Evolutionary conservation across 2,329 filamentous ascomycete species (phyloP).

Genomic region (Penicillium sp.): DNA sequence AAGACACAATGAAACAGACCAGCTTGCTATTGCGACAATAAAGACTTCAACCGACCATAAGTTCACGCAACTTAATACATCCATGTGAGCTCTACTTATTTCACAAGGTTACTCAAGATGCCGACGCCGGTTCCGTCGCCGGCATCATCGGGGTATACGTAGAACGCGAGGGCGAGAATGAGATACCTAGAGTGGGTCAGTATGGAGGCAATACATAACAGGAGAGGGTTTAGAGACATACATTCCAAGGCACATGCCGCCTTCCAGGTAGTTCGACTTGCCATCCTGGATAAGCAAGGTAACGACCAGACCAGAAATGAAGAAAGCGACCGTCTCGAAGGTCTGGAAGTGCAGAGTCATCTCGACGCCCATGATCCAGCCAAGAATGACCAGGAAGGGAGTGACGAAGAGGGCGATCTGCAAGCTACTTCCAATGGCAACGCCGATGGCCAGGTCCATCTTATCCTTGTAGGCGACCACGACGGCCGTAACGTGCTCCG

Average conservation of each 20-base stretch:
- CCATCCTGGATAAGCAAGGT: constrained; percentile 77
- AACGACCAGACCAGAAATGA: constrained; percentile 74
- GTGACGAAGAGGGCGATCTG: constrained; percentile 84
- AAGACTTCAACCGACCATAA: too few species aligned
- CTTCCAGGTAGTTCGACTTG: constrained; percentile 82
- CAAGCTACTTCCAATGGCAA: constrained; percentile 80
- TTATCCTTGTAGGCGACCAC: constrained; percentile 78
- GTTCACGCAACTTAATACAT: background rate
- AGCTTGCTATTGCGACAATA: constrained; percentile 7
- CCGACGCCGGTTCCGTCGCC: constrained; percentile 22
- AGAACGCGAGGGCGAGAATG: constrained; percentile 54
- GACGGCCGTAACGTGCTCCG: constrained; percentile 80
- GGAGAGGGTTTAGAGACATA: constrained; percentile 40
- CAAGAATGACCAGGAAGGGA: constrained; percentile 77
- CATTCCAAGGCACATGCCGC: constrained; percentile 69
- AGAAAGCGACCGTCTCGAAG: constrained; percentile 78
- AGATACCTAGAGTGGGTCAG: constrained; percentile 34
- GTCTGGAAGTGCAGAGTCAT: constrained; percentile 84
- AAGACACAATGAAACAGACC: constrained; percentile 8
- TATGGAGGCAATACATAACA: background rate
- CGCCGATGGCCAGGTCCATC: constrained; percentile 70
- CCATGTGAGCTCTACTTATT: constrained; percentile 6
- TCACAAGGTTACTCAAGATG: constrained; percentile 17
- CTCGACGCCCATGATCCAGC: constrained; percentile 72
- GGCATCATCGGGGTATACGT: constrained; percentile 52